Evolutionary conservation across 2,329 filamentous ascomycete species (phyloP), one percentile per base, ranked within the genome.

Genomic region (Penicillium brevicompactum): DNA sequence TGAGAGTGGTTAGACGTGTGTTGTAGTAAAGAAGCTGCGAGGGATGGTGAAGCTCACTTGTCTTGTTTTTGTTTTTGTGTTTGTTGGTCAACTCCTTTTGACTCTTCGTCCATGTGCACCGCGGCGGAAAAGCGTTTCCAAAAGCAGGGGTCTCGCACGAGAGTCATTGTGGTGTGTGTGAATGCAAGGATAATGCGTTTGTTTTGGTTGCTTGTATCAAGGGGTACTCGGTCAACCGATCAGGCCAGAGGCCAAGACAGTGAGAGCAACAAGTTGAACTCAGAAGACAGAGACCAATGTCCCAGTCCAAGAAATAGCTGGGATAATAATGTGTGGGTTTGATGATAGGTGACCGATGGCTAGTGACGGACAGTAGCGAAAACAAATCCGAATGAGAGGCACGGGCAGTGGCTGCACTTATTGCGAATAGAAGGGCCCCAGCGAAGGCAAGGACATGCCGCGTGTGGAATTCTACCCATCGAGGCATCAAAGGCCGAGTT

Each of bases 71-170:
- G 42, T 10, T 52, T 49, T 5, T 27, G 30, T 14, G 38, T n/a
- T 22, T 50, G 31, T 4, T 43, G 47, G n/a, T 55, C 47, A n/a
- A 46, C 42, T 9, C 62, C 58, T 43, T 68, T 70, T 4, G 68
- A 67, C 60, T 80, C 76, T 63, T 84, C 83, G 60, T 85, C 81
- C 49, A 77, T 70, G 65, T 84, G 83, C 1, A 84, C 81, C 37
- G 84, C 84, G 48, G 76, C 70, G 56, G 80, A 83, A 74, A 86
- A 86, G 63, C 83, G 80, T 53, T 79, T 78, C 84, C 83, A 86
- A 72, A 86, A 86, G 46, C 75, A 77, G 22, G 83, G 83, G 64
- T 86, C 84, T 58, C 78, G 79, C 55, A 82, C 76, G 44, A 75
- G 74, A n/a, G 77, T 76, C 80, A 82, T 82, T 11, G 7, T 56